A percentile compares a stretch with the other conserved stretches of the same genome.
phyloP scores from a whole-genome alignment of 2,329 filamentous ascomycete genomes.

The Fusarium lateritium region DNA sequence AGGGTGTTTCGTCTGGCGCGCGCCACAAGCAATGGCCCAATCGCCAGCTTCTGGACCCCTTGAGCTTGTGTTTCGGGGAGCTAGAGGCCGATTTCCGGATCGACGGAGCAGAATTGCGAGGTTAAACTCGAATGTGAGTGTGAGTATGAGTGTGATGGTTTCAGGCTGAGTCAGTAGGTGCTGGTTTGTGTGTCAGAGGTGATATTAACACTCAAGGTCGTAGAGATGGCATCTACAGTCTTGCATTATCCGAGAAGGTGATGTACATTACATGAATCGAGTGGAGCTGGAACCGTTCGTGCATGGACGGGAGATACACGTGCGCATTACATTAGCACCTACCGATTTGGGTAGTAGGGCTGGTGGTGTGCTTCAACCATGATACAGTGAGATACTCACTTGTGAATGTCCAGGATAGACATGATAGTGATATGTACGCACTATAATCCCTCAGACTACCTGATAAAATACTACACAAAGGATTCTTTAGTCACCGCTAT shows the following conservation, averaged over 20 bases:
- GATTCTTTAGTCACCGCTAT: too few relatives aligned
- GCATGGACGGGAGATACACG: constrained; percentile 30
- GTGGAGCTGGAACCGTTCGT: too few relatives aligned
- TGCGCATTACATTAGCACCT: constrained; percentile 46
- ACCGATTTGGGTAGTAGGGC: constrained; percentile 34
- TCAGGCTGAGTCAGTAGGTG: constrained; percentile 29
- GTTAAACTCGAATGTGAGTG: background rate
- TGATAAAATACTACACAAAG: too few relatives aligned
- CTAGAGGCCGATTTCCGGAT: constrained; percentile 37
- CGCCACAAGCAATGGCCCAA: constrained; percentile 38
- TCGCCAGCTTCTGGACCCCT: constrained; percentile 1
- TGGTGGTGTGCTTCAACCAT: constrained; percentile 12
- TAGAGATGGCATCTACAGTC: background rate
- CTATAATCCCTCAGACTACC: constrained; percentile 15
- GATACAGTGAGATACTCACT: background rate
- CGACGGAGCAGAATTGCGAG: constrained; percentile 17
- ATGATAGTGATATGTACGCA: constrained; percentile 1
- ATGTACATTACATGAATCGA: constrained; percentile 3
- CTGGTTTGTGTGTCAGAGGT: constrained; percentile 12
- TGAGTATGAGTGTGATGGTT: constrained; percentile 21
- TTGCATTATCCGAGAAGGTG: too few relatives aligned
- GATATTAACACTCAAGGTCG: constrained; percentile 5
- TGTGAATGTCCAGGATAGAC: too few relatives aligned
- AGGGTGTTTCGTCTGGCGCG: constrained; percentile 49
- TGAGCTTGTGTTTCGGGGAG: constrained; percentile 36